Evolutionary conservation across 768 basidiomycete species (phyloP), one percentile per base, ranked within the genome.

Genomic region (Suillus subaureus): DNA sequence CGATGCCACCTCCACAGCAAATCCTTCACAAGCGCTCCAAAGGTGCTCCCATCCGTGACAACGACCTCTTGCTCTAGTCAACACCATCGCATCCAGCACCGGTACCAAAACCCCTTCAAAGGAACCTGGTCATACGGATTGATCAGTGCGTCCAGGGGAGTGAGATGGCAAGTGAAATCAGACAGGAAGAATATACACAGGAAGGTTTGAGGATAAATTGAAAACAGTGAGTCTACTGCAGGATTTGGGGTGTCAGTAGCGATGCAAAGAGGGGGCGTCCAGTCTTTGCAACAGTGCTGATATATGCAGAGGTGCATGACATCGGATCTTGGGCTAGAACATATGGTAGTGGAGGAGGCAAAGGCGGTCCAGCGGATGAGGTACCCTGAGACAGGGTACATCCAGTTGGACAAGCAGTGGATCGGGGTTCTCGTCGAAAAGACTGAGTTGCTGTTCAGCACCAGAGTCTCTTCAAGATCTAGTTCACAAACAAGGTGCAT

Each of bases 21-120:
- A 65, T 91, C 88, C 64, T 80, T 78, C 28, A 90, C 83, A 67
- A 88, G 94, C 62, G 80, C 77, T 73, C 89, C 90, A 69, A 92
- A 94, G 37, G 93, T 93, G 70, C 91, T 93, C 63, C 85, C 84
- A 62, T 86, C 84, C 16, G 92, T 94, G 1, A 90, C 91, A 0
- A 89, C 84, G 37, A 92, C 83, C 18, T 71, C 80, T 76, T 0
- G 87, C 89, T 61, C 81, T 81, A 3, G 85, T 85, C 21, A 86
- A 84, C 42, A 95, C 84, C 78, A 91, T 80, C 7, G 88, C 90
- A 71, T 93, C 92, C 40, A 94, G 69, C 64, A 92, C 84, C 1
- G 91, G 89, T 28, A 84, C 70, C 15, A 91, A 65, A 68, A 84
- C 21, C 67, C 69, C 26, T 71, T 80, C 69, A 92, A 72, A 39